A percentile compares a stretch with the other conserved stretches of the same genome.
Conservation (phyloP, 2,329 filamentous ascomycete species). For the Tolypocladium tundrense region DNA sequence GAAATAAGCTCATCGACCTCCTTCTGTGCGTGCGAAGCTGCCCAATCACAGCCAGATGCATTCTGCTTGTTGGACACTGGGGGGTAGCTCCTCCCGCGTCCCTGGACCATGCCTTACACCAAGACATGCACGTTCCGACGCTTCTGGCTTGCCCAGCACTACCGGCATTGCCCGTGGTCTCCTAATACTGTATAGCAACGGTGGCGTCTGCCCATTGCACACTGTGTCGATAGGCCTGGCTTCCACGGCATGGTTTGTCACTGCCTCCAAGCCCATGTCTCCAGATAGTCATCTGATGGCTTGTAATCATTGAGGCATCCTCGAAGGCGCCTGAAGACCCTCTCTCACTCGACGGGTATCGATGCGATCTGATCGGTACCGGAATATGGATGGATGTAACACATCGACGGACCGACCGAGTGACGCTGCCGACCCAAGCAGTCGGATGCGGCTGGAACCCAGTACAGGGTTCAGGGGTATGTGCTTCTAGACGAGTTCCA, state of each 20-base stretch:
- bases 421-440: not conserved
- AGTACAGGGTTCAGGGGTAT: not conserved
- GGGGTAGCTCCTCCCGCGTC: not conserved
- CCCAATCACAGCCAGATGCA: not conserved
- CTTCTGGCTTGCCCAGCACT: not conserved
- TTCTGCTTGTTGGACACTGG: not conserved
- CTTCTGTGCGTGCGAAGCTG: not conserved
- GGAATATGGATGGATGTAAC: not conserved
- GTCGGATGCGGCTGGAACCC: not conserved
- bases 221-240: not conserved
- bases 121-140: not conserved
- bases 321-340: not conserved
- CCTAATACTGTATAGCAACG: not conserved
- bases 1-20: not conserved
- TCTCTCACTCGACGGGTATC: not conserved
- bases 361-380: not conserved
- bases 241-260: not conserved
- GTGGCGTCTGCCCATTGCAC: not conserved
- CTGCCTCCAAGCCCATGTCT: not conserved
- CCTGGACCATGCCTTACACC: not conserved
- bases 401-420: not conserved
- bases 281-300: too few species aligned
- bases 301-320: not conserved
- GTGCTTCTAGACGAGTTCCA: not conserved
- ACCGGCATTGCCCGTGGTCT: not conserved